Evolutionary conservation across 306 rosid species (phyloP).

Genomic region (Vicia faba): DNA sequence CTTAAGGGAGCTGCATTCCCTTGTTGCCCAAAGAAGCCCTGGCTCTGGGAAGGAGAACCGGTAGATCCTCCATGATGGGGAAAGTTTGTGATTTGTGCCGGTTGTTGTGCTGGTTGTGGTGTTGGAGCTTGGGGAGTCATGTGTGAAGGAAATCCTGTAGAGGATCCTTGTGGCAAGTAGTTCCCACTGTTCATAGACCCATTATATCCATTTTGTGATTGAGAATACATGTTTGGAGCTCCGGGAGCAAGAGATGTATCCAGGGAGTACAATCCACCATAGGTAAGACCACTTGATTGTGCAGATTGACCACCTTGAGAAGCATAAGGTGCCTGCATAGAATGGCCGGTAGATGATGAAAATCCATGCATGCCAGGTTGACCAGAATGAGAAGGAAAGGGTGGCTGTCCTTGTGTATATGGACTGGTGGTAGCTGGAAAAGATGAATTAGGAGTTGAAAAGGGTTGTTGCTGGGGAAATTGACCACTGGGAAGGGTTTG

Average conservation of each 20-base stretch:
- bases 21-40: constrained; percentile 55
- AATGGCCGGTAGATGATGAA: constrained; percentile 40
- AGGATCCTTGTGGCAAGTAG: constrained; percentile 53
- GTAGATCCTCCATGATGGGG: constrained; percentile 55
- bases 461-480: constrained; percentile 36
- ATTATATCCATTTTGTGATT: constrained; percentile 57
- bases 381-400: constrained; percentile 50
- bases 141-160: constrained; percentile 50
- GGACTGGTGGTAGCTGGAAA: constrained; percentile 38
- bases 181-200: constrained; percentile 60
- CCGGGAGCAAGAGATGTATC: constrained; percentile 43
- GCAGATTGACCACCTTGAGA: constrained; percentile 55
- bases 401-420: constrained; percentile 32
- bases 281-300: constrained; percentile 55
- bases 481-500: constrained; percentile 42
- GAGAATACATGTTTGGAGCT: constrained; percentile 49
- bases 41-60: constrained; percentile 50
- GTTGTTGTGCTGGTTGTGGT: constrained; percentile 54
- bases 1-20: constrained; percentile 40
- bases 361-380: constrained; percentile 47
- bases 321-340: constrained; percentile 48
- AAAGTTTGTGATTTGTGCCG: constrained; percentile 52
- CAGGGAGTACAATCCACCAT: constrained; percentile 54
- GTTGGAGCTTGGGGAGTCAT: constrained; percentile 57
- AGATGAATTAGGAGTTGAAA: constrained; percentile 42